A percentile compares a stretch with the other conserved stretches of the same genome.
Evolutionary conservation across 257 asterid genomes (phyloP).

Genomic region (Catharanthus roseus): DNA sequence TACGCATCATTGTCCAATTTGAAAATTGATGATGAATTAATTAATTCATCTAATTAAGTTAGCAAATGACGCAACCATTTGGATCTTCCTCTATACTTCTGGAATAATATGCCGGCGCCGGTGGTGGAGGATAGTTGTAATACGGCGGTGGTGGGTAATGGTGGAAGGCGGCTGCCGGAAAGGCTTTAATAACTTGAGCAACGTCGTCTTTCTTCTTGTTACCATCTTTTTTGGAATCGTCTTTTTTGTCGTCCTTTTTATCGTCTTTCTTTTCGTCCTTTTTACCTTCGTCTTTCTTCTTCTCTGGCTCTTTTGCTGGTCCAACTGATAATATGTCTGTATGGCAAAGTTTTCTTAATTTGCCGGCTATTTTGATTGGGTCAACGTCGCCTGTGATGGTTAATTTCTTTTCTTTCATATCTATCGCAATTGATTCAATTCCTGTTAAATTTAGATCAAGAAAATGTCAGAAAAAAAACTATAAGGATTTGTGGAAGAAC

Average conservation of each 20-base stretch:
- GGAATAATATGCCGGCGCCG: constrained; percentile 27
- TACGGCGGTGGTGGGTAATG: constrained; percentile 22
- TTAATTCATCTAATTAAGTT: background rate
- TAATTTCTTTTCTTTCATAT: constrained; percentile 49
- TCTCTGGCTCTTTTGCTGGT: constrained; percentile 73
- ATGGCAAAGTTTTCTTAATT: constrained; percentile 53
- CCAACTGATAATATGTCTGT: constrained; percentile 62
- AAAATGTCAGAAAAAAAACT: background rate
- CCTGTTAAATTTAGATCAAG: constrained; percentile 30
- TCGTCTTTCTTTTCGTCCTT: constrained; percentile 41
- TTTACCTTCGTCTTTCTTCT: constrained; percentile 43
- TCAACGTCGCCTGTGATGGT: constrained; percentile 59
- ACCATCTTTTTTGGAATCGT: constrained; percentile 20
- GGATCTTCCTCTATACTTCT: constrained; percentile 42
- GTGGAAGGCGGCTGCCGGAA: constrained; percentile 20
- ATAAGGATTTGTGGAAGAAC: background rate
- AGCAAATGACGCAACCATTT: constrained; percentile 16
- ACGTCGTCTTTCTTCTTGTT: constrained; percentile 34
- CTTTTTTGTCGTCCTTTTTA: background rate
- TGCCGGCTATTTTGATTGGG: constrained; percentile 48
- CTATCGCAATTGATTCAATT: constrained; percentile 52
- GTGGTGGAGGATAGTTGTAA: constrained; percentile 18
- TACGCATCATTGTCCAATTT: background rate
- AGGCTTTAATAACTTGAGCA: constrained; percentile 30
- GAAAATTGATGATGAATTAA: background rate